phyloP scores from a whole-genome alignment of 176 grass and related monocot species.

The Musa schizocarpa region DNA sequence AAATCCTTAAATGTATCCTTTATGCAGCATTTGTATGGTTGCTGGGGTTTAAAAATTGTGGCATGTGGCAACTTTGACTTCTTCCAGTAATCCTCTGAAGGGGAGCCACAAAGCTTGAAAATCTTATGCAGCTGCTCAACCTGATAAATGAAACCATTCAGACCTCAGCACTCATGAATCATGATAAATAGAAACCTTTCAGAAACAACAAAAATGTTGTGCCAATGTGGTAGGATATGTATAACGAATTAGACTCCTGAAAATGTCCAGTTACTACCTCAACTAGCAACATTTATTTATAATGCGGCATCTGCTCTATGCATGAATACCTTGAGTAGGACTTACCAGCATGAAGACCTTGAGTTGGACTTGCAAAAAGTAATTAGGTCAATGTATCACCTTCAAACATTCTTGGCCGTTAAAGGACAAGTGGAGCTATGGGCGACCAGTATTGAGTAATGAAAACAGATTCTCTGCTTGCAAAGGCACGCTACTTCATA shows the following conservation, averaged over 20 bases:
- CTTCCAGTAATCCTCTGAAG: slow-evolving; percentile 18
- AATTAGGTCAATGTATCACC: background rate
- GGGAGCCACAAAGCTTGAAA: slow-evolving; percentile 18
- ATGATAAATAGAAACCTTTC: too few relatives aligned
- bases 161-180: background rate
- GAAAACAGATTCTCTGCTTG: background rate
- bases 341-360: too few relatives aligned
- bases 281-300: background rate
- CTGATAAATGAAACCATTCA: background rate
- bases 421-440: background rate
- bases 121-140: slow-evolving; percentile 19
- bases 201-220: background rate
- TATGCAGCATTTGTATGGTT: slow-evolving; percentile 16
- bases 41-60: slow-evolving; percentile 16
- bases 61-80: slow-evolving; percentile 20
- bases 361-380: background rate
- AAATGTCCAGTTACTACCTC: background rate
- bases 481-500: background rate
- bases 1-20: slow-evolving; percentile 19
- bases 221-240: background rate
- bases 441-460: too few relatives aligned
- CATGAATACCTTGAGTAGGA: background rate
- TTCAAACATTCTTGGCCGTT: background rate
- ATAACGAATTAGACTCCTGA: background rate
- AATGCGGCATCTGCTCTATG: background rate